Conservation (phyloP, 352 stramenopile species). For the Globisporangium barbulae region DNA sequence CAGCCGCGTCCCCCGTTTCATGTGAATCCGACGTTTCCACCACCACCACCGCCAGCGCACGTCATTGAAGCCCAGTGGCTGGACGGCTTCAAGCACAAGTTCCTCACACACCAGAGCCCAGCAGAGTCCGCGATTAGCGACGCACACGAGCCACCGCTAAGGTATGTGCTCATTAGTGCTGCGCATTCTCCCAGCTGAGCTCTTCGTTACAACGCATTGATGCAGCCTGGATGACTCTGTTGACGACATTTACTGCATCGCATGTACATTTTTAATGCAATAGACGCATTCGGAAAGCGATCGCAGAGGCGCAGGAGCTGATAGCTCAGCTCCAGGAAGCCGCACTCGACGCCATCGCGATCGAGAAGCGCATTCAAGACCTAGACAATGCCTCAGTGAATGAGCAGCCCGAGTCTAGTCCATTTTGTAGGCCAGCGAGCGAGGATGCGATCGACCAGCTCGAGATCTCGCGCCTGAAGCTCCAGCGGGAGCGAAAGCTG, state of each 20-base stretch:
- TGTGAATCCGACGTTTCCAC: background rate
- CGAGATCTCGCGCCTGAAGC: constrained; percentile 22
- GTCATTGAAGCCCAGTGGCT: constrained; percentile 16
- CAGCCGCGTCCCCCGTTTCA: background rate
- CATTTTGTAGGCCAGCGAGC: background rate
- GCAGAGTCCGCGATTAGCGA: background rate
- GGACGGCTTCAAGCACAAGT: constrained; percentile 9
- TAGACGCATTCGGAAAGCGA: constrained; percentile 8
- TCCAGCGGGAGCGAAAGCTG: constrained; percentile 25
- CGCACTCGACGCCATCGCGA: constrained; percentile 17
- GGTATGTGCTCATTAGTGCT: background rate
- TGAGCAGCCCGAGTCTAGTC: background rate
- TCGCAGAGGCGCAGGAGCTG: constrained; percentile 11
- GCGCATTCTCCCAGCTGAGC: background rate
- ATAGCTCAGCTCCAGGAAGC: constrained; percentile 18
- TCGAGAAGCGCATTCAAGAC: constrained; percentile 14
- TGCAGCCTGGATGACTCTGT: background rate
- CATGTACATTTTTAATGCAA: background rate
- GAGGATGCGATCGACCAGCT: constrained; percentile 9
- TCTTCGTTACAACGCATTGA: too few relatives aligned
- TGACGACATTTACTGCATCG: background rate
- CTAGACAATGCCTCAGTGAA: background rate
- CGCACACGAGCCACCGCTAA: constrained; percentile 1
- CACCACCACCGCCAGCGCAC: constrained; percentile 1
- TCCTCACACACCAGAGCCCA: background rate